A percentile compares a stretch with the other conserved stretches of the same genome.
phyloP scores from a whole-genome alignment of 2,329 filamentous ascomycete genomes.

The Leptographium lundbergii region DNA sequence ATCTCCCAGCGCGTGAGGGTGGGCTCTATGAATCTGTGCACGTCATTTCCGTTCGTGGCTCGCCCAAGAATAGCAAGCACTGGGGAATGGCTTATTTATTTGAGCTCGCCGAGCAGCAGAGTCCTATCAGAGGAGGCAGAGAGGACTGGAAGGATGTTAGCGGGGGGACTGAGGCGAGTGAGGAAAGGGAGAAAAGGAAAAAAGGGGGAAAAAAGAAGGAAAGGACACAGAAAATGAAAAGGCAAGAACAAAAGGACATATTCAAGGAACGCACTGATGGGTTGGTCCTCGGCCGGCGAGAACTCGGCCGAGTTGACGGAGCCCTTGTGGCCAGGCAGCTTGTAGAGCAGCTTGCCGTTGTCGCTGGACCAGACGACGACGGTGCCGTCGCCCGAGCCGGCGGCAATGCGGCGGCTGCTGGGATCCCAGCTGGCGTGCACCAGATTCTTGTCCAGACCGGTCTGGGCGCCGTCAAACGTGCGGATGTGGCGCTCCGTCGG shows the following conservation, averaged over 20 bases:
- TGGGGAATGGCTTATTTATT: not conserved
- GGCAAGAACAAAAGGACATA: too few species aligned
- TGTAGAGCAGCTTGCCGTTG: constrained; percentile 84
- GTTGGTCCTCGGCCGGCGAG: constrained; percentile 67
- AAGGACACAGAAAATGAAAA: constrained; percentile 15
- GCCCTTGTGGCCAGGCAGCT: constrained; percentile 88
- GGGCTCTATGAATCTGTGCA: not conserved
- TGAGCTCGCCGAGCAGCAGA: constrained; percentile 62
- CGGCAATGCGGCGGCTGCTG: constrained; percentile 73
- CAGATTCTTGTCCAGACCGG: constrained; percentile 83
- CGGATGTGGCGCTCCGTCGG: constrained; percentile 72
- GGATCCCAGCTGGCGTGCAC: constrained; percentile 83
- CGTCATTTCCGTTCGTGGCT: not conserved
- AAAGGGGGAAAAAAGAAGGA: not conserved
- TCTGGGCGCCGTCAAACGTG: constrained; percentile 84
- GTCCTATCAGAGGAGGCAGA: constrained; percentile 84
- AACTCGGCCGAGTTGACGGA: constrained; percentile 93
- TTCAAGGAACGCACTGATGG: constrained; percentile 78
- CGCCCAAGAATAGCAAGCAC: not conserved
- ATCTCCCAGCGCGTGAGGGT: too few species aligned
- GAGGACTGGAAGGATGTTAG: constrained; percentile 45
- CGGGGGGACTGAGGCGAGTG: not conserved
- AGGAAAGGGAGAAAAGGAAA: not conserved
- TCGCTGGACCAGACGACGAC: constrained; percentile 84
- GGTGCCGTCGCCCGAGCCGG: constrained; percentile 80